Conservation (phyloP, 2,329 filamentous ascomycete species). For the Colletotrichum noveboracense region DNA sequence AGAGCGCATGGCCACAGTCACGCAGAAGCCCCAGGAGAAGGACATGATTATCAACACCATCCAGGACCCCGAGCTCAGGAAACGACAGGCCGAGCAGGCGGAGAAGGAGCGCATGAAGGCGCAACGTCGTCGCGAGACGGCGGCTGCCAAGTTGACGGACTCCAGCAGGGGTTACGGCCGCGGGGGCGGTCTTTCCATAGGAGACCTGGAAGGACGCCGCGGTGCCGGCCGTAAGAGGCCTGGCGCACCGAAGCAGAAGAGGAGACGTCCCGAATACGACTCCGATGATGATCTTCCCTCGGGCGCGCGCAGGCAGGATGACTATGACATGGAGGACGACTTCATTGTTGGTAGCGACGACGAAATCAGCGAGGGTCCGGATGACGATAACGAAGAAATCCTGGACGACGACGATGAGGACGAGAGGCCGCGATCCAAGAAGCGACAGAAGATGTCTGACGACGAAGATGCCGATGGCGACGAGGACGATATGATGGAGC, state of each 20-base stretch:
- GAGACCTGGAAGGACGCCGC: constrained; percentile 70
- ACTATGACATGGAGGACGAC: constrained; percentile 81
- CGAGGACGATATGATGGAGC: constrained; percentile 50
- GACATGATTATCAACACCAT: constrained; percentile 74
- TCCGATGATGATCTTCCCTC: constrained; percentile 76
- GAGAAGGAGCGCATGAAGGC: constrained; percentile 76
- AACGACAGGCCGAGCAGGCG: constrained; percentile 74
- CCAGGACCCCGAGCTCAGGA: constrained; percentile 77
- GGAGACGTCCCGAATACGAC: constrained; percentile 70
- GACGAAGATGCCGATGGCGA: constrained; percentile 53
- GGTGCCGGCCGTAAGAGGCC: constrained; percentile 59
- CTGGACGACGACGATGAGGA: constrained; percentile 58
- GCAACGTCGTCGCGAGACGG: constrained; percentile 70
- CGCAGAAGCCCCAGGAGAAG: constrained; percentile 58
- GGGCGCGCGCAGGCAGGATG: constrained; percentile 66
- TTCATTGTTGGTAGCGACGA: constrained; percentile 81
- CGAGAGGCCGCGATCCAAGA: constrained; percentile 50
- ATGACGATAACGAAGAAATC: constrained; percentile 64
- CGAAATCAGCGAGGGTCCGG: constrained; percentile 63
- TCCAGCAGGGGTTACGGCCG: constrained; percentile 56
- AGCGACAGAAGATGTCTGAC: constrained; percentile 52
- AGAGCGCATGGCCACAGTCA: constrained; percentile 68
- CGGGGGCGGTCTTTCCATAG: constrained; percentile 67
- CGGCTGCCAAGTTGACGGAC: constrained; percentile 64
- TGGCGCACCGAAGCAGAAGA: constrained; percentile 55